Percentiles rank a stretch among this genome's conserved stretches.
These are phyloP conservation scores for Pseudocercospora eumusae DNA, from an alignment of 2,329 filamentous ascomycete species.

Conservation along the genomic window DNA sequence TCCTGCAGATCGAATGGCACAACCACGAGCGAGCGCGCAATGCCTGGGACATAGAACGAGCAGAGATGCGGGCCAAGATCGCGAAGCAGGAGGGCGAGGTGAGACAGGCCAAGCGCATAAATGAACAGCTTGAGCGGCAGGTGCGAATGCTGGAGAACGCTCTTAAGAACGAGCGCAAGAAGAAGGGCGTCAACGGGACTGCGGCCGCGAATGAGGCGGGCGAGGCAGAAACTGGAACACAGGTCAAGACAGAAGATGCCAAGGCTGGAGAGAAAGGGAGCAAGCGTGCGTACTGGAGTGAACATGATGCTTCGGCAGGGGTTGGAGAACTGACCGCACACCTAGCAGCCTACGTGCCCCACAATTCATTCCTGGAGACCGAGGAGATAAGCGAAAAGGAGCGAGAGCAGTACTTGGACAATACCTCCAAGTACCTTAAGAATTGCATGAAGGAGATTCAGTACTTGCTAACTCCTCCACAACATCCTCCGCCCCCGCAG, in stretches of 20 bases:
- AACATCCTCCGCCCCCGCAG: constrained; percentile 60
- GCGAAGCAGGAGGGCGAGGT: constrained; percentile 89
- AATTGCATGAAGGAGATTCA: constrained; percentile 69
- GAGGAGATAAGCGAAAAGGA: constrained; percentile 54
- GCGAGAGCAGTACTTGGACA: constrained; percentile 62
- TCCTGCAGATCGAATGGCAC: constrained; percentile 98
- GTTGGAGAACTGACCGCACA: constrained; percentile 25
- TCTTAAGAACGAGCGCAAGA: constrained; percentile 76
- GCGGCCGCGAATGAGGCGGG: constrained; percentile 27
- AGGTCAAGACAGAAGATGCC: constrained; percentile 34
- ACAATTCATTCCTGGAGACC: constrained; percentile 55
- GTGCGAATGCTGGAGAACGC: constrained; percentile 86
- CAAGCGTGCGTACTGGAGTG: constrained; percentile 27
- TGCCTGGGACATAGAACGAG: constrained; percentile 97
- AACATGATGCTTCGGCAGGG: not conserved
- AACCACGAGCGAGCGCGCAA: constrained; percentile 96
- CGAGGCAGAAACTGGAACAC: constrained; percentile 19
- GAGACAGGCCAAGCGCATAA: constrained; percentile 80
- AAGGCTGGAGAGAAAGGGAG: constrained; percentile 27
- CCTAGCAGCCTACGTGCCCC: constrained; percentile 49
- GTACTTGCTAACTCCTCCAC: constrained; percentile 66
- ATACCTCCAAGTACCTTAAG: constrained; percentile 63
- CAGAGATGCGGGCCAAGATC: constrained; percentile 98
- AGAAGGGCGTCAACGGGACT: constrained; percentile 44
- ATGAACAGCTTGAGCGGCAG: constrained; percentile 87